phyloP scores from a whole-genome alignment of 768 basidiomycete species.

The Coprinopsis sp. region DNA sequence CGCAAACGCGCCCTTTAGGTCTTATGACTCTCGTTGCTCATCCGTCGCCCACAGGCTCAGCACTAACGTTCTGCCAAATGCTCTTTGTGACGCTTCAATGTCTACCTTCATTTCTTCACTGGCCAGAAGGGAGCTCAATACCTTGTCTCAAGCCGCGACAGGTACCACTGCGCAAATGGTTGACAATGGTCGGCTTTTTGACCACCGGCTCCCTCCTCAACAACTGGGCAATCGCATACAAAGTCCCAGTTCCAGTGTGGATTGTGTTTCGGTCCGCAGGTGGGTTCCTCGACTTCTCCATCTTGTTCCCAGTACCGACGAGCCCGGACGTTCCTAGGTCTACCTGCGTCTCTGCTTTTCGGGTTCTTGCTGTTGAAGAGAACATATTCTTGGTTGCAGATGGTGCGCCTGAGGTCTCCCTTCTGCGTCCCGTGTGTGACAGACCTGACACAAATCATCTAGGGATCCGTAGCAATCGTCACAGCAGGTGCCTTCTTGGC shows the following conservation, averaged over 20 bases:
- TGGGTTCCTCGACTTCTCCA: slow-evolving; percentile 22
- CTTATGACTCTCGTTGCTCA: slow-evolving; percentile 5
- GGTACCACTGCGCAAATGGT: slow-evolving; percentile 67
- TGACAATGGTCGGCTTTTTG: slow-evolving; percentile 64
- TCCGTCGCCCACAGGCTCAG: slow-evolving; percentile 48
- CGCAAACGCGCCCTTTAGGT: slow-evolving; percentile 10
- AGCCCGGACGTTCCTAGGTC: slow-evolving; percentile 38
- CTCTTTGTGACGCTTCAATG: slow-evolving; percentile 67
- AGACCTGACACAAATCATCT: slow-evolving; percentile 1
- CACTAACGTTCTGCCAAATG: slow-evolving; percentile 84
- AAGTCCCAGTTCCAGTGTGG: slow-evolving; percentile 72
- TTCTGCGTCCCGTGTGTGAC: neutral
- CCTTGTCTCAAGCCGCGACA: slow-evolving; percentile 60
- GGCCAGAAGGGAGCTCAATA: slow-evolving; percentile 26
- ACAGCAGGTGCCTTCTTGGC: slow-evolving; percentile 68
- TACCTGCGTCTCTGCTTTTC: slow-evolving; percentile 74
- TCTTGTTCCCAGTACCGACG: neutral
- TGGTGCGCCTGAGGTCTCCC: slow-evolving; percentile 37
- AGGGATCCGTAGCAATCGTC: slow-evolving; percentile 66
- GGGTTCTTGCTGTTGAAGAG: slow-evolving; percentile 57
- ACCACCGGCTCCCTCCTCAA: slow-evolving; percentile 68
- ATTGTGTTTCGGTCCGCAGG: slow-evolving; percentile 87
- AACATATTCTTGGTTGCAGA: slow-evolving; percentile 55
- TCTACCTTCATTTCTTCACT: slow-evolving; percentile 57
- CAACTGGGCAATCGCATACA: slow-evolving; percentile 75